phyloP scores from a whole-genome alignment of 192 early-diverging fungal genomes.

The Globomyces pollinis-pini region DNA sequence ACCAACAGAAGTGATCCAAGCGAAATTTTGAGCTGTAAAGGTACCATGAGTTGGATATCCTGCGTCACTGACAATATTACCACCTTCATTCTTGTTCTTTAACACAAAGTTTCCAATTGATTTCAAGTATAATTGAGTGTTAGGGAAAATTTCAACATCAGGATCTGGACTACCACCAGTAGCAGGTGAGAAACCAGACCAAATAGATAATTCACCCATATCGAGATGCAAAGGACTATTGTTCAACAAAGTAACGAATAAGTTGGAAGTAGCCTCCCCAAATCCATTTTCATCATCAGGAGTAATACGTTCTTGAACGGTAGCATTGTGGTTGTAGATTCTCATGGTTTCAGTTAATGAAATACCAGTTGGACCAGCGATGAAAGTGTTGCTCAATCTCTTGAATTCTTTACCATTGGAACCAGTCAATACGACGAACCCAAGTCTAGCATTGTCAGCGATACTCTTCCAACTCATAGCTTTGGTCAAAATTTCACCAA shows the following conservation, averaged over 20 bases:
- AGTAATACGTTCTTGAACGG: not conserved
- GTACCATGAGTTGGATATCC: constrained; percentile 3
- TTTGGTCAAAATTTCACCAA: not conserved
- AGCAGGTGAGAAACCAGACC: not conserved
- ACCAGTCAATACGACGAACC: not conserved
- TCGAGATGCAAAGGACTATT: constrained; percentile 1
- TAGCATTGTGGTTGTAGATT: not conserved
- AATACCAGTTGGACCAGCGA: constrained; percentile 1
- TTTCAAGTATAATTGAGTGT: not conserved
- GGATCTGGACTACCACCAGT: not conserved
- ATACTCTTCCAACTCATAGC: not conserved
- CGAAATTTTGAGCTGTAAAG: not conserved
- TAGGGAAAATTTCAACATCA: not conserved
- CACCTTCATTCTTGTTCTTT: not conserved
- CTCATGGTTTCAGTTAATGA: not conserved
- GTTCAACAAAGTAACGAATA: not conserved
- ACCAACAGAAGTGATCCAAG: not conserved
- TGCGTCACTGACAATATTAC: not conserved
- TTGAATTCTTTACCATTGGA: constrained; percentile 1
- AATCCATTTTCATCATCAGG: not conserved
- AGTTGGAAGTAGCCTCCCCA: not conserved
- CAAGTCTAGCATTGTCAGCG: constrained; percentile 3
- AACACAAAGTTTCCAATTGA: constrained; percentile 2
- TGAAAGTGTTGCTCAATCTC: not conserved
- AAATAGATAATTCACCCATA: not conserved